phyloP scores from a whole-genome alignment of 177 flowering plant genomes.

The Vitis hybrid region DNA sequence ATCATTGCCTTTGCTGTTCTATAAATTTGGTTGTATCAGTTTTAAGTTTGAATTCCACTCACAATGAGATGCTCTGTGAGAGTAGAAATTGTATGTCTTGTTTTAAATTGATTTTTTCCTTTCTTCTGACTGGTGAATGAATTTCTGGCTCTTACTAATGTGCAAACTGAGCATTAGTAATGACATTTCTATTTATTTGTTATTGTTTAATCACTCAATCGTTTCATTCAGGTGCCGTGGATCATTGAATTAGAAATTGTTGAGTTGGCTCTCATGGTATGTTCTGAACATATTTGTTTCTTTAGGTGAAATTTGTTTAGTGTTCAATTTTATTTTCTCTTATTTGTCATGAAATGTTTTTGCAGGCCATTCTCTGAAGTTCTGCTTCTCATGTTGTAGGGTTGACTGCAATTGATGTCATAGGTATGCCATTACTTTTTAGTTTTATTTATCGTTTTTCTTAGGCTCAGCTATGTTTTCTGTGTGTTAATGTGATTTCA shows the following conservation, averaged over 20 bases:
- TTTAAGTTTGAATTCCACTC: too few relatives aligned
- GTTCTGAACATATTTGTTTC: not conserved
- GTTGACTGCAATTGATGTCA: not conserved
- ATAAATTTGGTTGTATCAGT: too few relatives aligned
- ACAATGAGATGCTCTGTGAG: too few relatives aligned
- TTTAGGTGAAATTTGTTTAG: not conserved
- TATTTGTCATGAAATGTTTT: constrained; percentile 1
- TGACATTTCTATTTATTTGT: not conserved
- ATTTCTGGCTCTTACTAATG: constrained; percentile 3
- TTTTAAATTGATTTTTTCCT: not conserved
- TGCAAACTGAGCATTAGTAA: not conserved
- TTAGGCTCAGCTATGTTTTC: too few relatives aligned
- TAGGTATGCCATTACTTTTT: constrained; percentile 6
- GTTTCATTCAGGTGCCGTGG: constrained; percentile 60
- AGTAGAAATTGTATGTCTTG: too few relatives aligned
- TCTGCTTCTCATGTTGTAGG: not conserved
- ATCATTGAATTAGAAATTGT: constrained; percentile 50
- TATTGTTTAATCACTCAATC: not conserved
- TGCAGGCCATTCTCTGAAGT: constrained; percentile 1
- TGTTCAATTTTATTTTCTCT: not conserved
- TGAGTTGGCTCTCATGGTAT: constrained; percentile 14
- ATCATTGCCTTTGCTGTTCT: too few relatives aligned
- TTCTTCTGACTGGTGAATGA: not conserved
- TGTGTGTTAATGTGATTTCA: too few relatives aligned
- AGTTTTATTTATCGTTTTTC: not conserved